Base-by-base conservation (phyloP, 257 asterid species). In the Paulownia fortunei region DNA sequence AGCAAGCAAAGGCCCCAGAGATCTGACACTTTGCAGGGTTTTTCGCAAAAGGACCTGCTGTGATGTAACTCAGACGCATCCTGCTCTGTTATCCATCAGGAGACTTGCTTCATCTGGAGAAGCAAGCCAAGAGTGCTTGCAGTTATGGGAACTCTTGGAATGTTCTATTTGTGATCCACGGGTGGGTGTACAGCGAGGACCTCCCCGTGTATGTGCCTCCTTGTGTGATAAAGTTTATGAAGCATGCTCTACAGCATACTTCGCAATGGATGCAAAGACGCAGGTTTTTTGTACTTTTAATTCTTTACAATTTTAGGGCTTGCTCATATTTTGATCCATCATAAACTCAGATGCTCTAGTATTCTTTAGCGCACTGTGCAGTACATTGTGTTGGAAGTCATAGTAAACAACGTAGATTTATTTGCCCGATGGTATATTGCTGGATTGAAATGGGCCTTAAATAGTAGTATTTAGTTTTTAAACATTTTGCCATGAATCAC, bases 91-190 rank as follows among this genome's bases (percentile, higher is more conserved):
- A 77, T 73, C 98, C 78, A 82, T 96, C 68, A 88, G 99, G 87
- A 91, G 83, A 84, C 88, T 96, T 79, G 95, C 97, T 81, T 87
- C 97, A 44, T 84, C 91, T n/a, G 99, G 99, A 66, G 97, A 96
- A 87, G 99, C 97, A 67, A 92, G 86, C 84, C 91, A 86, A 87
- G 98, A 96, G 71, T 96, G 99, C 88, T 84, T 93, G 90, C 96
- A 89, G 41, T 78, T 96, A 81, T 96, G 99, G 99, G 98, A 96
- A 82, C 76, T 87, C 63, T 81, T 96, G 86, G 99, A 96, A 81
- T 96, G 99, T 76, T 86, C 98, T 44, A 92, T 92, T 69, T 96
- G 99, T 74, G 97, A 94, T 82, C 99, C 98, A 8, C 88, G 78
- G 73, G 92, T 96, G 36, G 97, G 97, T 32, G 91, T 91, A 56